phyloP scores from a whole-genome alignment of 2,329 filamentous ascomycete genomes.

The Diaporthe sp. region DNA sequence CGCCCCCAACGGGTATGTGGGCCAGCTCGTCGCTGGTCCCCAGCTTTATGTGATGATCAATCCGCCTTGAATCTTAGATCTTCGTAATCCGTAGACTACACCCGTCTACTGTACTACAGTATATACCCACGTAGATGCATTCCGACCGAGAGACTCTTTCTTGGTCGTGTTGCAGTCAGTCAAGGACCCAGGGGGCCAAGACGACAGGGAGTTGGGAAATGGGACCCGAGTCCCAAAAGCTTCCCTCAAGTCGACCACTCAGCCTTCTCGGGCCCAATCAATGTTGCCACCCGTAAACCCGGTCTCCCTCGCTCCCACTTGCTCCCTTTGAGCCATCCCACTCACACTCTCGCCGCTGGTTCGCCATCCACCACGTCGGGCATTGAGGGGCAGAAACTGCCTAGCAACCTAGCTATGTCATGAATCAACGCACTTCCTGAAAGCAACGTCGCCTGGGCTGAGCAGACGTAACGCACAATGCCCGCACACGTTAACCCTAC shows the following conservation, averaged over 20 bases:
- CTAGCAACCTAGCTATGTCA: background rate
- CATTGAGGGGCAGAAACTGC: background rate
- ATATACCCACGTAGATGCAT: background rate
- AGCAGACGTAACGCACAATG: slow-evolving; percentile 11
- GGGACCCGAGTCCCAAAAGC: background rate
- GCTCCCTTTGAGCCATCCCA: background rate
- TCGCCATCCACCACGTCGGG: slow-evolving; percentile 15
- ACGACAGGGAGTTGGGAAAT: slow-evolving; percentile 12
- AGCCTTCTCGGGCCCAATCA: background rate
- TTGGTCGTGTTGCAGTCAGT: slow-evolving; percentile 1
- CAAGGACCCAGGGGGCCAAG: background rate
- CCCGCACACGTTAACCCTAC: background rate
- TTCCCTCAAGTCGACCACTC: slow-evolving; percentile 11
- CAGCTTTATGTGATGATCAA: background rate
- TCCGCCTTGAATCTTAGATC: slow-evolving; percentile 1
- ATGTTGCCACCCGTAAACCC: slow-evolving; percentile 28
- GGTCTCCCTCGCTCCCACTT: slow-evolving; percentile 10
- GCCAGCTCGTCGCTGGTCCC: background rate
- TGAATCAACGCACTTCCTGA: slow-evolving; percentile 8
- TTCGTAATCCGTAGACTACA: background rate
- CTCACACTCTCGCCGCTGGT: slow-evolving; percentile 13
- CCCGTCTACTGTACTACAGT: background rate
- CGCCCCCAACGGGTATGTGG: background rate
- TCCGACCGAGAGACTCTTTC: background rate
- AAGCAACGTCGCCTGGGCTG: background rate